A percentile compares a stretch with the other conserved stretches of the same genome.
Evolutionary conservation across 2,329 filamentous ascomycete species (phyloP).

Genomic region (Talaromyces sp.): DNA sequence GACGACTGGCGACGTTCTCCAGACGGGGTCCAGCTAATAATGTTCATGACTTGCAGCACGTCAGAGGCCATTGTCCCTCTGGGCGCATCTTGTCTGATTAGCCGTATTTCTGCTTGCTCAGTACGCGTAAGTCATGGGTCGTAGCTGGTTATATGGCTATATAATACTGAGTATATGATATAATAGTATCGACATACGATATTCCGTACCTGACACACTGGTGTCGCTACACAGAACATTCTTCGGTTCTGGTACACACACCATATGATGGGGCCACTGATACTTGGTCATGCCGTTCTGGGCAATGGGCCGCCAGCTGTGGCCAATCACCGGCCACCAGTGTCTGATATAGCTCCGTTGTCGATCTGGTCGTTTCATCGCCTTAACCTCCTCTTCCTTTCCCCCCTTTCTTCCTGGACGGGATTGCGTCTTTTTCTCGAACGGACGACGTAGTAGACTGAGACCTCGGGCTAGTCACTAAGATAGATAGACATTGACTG

Average conservation of each 20-base stretch:
- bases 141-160: too few relatives aligned
- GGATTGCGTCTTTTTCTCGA: neutral
- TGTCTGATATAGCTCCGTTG: neutral
- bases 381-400: too few relatives aligned
- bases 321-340: neutral
- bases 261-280: neutral
- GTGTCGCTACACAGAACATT: neutral
- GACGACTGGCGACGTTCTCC: neutral
- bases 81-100: neutral
- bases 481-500: too few relatives aligned
- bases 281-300: neutral
- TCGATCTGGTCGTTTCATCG: conserved; percentile 12
- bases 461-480: neutral
- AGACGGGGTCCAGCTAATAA: neutral
- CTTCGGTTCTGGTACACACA: neutral
- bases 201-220: neutral
- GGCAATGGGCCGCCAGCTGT: neutral
- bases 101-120: neutral
- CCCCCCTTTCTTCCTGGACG: neutral
- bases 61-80: neutral
- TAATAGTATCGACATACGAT: neutral
- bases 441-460: neutral
- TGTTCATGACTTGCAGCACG: neutral
- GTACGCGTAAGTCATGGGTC: too few relatives aligned
- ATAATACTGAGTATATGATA: neutral